Base-by-base conservation (phyloP, 108 stramenopile species). In the Mediolabrus comicus region DNA sequence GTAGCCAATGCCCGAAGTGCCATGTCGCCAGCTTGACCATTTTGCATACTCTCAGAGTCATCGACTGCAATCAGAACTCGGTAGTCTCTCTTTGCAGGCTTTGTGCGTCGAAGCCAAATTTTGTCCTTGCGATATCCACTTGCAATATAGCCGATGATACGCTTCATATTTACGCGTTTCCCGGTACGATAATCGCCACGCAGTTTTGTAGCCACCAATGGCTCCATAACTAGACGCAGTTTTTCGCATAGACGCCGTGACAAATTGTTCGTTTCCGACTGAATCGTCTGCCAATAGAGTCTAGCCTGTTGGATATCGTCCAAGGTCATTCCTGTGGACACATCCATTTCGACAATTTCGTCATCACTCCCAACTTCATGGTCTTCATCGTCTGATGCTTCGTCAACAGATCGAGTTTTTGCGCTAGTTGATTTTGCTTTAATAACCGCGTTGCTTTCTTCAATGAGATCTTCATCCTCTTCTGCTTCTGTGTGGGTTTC, bases 51-150 rank as follows among this genome's bases (percentile, higher is more conserved):
- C 66, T 92, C 89, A 6, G 97, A 97, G 80, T 99, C 92, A 80
- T 99, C 99, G 16, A 99, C 95, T 3, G 97, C 95, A 36, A 99
- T 72, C 57, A 98, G 70, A 2, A 99, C 90, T 62, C 97, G 86
- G 61, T 99, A 99, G 52, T 94, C 90, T 39, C 99, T 77, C 77
- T 98, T 98, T 22, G 97, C 94, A n/a, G 98, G 97, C 75, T 98
- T 98, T 12, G 99, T 98, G 41, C 99, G 74, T 19, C 98, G 83
- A n/a, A 99, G 83, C 99, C 99, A 99, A 58, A 99, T 99, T 77
- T 97, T 97, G 74, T 99, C 99, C 75, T 97, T 98, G 17, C 99
- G 85, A 73, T 97, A 99, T 17, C 97, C 96, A 56, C 94, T 95
- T 26, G 99, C 99, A 59, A 99, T 96, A 77, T 98, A 99, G 2